phyloP scores from a whole-genome alignment of 306 rosid genomes.

The Rubus idaeus region DNA sequence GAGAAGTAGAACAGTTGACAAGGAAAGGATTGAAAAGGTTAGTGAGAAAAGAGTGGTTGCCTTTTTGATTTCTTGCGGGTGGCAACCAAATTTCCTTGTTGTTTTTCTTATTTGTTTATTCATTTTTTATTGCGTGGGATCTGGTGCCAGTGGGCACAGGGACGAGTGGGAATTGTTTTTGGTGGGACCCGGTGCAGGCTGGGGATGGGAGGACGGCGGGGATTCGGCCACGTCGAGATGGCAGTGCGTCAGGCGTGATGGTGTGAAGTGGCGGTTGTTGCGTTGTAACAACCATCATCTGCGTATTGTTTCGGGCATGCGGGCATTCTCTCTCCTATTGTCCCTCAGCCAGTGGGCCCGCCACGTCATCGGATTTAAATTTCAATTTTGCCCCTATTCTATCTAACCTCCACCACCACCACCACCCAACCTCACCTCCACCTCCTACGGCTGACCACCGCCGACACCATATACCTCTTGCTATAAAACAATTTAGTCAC shows the following conservation, averaged over 20 bases:
- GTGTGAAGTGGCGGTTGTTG: not conserved
- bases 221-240: not conserved
- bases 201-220: not conserved
- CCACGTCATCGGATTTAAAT: not conserved
- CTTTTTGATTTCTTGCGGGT: conserved; percentile 10
- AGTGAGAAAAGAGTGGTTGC: not conserved
- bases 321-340: not conserved
- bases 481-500: too few relatives aligned
- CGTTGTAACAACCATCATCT: conserved; percentile 4
- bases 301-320: not conserved
- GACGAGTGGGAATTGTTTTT: not conserved
- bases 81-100: not conserved
- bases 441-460: too few relatives aligned
- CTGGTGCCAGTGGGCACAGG: not conserved
- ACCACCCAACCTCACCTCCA: too few relatives aligned
- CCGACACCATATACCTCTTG: too few relatives aligned
- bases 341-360: not conserved
- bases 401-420: too few relatives aligned
- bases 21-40: not conserved
- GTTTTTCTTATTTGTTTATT: not conserved
- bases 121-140: conserved; percentile 7
- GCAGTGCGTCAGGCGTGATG: not conserved
- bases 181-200: not conserved
- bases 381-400: too few relatives aligned
- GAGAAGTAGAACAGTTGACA: not conserved